Conservation (phyloP, 2,329 filamentous ascomycete species). For the Cladophialophora bantiana region DNA sequence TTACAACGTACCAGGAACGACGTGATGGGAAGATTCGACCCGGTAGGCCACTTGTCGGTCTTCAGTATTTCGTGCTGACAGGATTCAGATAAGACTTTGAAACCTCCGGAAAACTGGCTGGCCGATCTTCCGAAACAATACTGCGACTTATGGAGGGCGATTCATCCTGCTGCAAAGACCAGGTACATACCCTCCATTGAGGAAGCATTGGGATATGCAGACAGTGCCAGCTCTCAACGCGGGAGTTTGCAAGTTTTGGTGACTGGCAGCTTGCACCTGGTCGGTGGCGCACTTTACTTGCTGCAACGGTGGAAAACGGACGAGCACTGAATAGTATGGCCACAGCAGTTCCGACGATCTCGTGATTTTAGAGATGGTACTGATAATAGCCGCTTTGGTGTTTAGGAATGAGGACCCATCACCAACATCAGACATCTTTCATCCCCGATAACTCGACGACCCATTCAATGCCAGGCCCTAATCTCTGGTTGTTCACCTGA, state of each 20-base stretch:
- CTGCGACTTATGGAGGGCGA: conserved; percentile 8
- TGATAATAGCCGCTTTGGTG: too few species aligned
- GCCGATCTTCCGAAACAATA: conserved; percentile 12
- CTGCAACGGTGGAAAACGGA: neutral
- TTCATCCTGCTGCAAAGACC: neutral
- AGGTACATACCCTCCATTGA: conserved; percentile 6
- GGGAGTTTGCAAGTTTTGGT: conserved; percentile 58
- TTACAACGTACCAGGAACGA: conserved; percentile 20
- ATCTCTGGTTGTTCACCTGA: too few species aligned
- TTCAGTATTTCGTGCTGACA: neutral
- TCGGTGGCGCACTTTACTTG: conserved; percentile 70
- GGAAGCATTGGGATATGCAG: conserved; percentile 13
- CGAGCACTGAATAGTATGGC: neutral
- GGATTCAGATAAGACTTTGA: conserved; percentile 1
- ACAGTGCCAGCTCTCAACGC: neutral
- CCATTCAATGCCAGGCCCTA: too few species aligned
- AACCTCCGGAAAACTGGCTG: conserved; percentile 10
- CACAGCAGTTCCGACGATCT: neutral
- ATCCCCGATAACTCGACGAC: too few species aligned
- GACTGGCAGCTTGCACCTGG: conserved; percentile 84
- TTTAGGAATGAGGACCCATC: neutral
- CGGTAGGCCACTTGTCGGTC: conserved; percentile 4
- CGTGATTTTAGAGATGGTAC: too few species aligned
- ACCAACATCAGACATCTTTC: neutral
- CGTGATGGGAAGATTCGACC: conserved; percentile 11